phyloP scores from a whole-genome alignment of 352 stramenopile genomes.

The Pythium grandisporangium region DNA sequence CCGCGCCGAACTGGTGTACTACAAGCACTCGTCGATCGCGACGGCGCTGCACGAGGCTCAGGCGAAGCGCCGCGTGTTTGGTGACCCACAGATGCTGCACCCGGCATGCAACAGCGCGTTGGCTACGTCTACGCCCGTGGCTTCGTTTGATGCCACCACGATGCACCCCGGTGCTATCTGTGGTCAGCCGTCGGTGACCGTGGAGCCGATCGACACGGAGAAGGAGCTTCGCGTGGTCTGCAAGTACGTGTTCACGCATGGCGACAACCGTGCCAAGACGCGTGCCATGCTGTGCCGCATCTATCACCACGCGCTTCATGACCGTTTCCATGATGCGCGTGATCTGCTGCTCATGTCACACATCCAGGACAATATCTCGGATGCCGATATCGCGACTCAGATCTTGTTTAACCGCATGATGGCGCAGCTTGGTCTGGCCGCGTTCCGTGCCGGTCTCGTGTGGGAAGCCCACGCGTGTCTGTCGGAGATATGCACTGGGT shows the following conservation, averaged over 20 bases:
- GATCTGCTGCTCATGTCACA: constrained; percentile 98
- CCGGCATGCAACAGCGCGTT: constrained; percentile 68
- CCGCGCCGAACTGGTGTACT: constrained; percentile 94
- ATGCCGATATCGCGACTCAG: constrained; percentile 91
- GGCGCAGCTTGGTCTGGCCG: constrained; percentile 91
- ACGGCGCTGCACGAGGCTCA: constrained; percentile 64
- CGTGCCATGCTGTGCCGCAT: constrained; percentile 98
- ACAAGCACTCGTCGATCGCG: constrained; percentile 94
- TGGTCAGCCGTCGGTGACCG: constrained; percentile 65
- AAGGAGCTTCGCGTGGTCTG: constrained; percentile 87
- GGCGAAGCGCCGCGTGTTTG: constrained; percentile 77
- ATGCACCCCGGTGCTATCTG: constrained; percentile 66
- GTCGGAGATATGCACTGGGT: constrained; percentile 93
- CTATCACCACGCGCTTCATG: constrained; percentile 96
- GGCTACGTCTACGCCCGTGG: constrained; percentile 25
- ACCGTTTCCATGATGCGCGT: constrained; percentile 97
- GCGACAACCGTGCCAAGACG: constrained; percentile 89
- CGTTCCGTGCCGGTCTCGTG: constrained; percentile 95
- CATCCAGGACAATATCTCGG: constrained; percentile 95
- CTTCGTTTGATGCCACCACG: constrained; percentile 43
- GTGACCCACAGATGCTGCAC: constrained; percentile 80
- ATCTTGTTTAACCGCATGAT: constrained; percentile 97
- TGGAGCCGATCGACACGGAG: constrained; percentile 49
- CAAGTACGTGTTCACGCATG: constrained; percentile 91
- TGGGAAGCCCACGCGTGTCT: constrained; percentile 96